Conservation (phyloP, 768 basidiomycete species). For the Amylocystis lapponica region DNA sequence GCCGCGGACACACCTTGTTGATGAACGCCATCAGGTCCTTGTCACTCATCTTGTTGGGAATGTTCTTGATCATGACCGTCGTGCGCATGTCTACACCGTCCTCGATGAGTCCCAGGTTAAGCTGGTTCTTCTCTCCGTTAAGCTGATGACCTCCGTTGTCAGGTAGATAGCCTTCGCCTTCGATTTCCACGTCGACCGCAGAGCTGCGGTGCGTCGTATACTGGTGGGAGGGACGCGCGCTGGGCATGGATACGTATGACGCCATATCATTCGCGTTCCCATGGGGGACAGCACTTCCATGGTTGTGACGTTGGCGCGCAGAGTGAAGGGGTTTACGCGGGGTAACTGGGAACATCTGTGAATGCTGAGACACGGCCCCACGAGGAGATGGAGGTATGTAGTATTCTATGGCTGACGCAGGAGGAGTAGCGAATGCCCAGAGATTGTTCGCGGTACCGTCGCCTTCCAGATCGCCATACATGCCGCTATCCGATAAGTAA, state of each 20-base stretch:
- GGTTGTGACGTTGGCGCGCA: constrained; percentile 2
- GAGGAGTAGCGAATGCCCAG: constrained; percentile 12
- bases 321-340: constrained; percentile 4
- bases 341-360: neutral
- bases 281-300: neutral
- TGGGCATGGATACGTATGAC: neutral
- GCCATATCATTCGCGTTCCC: neutral
- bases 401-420: constrained; percentile 9
- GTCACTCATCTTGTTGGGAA: constrained; percentile 89
- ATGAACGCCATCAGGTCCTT: constrained; percentile 65
- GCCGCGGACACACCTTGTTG: constrained; percentile 63
- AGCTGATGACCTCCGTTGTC: too few species aligned
- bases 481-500: constrained; percentile 2
- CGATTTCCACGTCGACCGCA: too few species aligned
- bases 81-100: constrained; percentile 74
- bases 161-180: too few species aligned
- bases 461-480: neutral
- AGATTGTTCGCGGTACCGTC: neutral
- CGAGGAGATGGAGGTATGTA: constrained; percentile 5
- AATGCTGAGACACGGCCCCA: neutral
- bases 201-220: constrained; percentile 1
- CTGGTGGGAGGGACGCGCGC: constrained; percentile 13
- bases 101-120: constrained; percentile 70
- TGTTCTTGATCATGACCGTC: constrained; percentile 89
- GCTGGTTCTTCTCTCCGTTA: constrained; percentile 49